Evolutionary conservation across 148 eudicot species (phyloP).

Genomic region (Selenicereus undatus): DNA sequence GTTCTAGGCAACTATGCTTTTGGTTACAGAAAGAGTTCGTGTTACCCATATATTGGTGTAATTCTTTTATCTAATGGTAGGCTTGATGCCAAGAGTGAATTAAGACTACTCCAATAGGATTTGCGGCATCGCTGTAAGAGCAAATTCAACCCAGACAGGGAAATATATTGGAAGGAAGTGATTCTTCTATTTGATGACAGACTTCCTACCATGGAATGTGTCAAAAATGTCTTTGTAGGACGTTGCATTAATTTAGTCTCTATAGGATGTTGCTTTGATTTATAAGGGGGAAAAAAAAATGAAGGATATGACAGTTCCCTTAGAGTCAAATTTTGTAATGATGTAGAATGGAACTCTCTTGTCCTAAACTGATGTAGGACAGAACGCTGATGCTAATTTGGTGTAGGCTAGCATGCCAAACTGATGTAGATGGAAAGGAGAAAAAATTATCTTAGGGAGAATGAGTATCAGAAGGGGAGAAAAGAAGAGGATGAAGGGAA

Average conservation of each 20-base stretch:
- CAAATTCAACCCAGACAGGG: background rate
- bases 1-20: too few species aligned
- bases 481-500: background rate
- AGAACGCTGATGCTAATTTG: background rate
- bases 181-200: background rate
- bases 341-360: background rate
- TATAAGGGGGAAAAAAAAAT: background rate
- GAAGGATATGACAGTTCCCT: too few species aligned
- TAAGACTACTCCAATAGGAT: too few species aligned
- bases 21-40: too few species aligned
- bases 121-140: too few species aligned
- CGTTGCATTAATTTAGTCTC: background rate
- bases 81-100: too few species aligned
- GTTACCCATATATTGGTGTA: too few species aligned
- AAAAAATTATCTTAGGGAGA: background rate
- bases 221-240: conserved; percentile 5
- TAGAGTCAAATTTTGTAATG: background rate
- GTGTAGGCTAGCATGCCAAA: background rate
- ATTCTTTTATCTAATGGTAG: too few species aligned
- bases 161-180: background rate
- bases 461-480: background rate
- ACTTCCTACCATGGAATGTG: background rate
- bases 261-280: background rate
- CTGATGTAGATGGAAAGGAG: background rate
- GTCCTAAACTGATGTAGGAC: background rate